These are phyloP conservation scores for Plasmodium knowlesi DNA, from an alignment of 169 alveolate genomes.

Conservation along the genomic window DNA sequence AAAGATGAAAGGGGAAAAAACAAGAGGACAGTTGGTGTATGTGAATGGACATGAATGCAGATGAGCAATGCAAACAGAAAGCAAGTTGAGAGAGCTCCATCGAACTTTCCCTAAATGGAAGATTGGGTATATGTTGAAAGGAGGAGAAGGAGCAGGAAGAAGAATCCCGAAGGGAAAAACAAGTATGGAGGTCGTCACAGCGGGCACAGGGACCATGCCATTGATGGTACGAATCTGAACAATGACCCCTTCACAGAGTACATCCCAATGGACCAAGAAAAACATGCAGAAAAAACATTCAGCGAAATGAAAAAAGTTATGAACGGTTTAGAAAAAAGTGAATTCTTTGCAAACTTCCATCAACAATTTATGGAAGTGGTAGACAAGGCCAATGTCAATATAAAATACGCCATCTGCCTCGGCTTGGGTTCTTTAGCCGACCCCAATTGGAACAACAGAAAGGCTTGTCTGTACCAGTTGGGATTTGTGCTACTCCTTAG, in stretches of 20 bases:
- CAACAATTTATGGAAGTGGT: constrained; percentile 5
- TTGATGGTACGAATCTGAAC: no score
- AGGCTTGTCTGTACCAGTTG: constrained; percentile 42
- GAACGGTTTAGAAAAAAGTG: constrained; percentile 18
- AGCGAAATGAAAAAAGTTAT: constrained; percentile 32
- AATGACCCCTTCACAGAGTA: background rate
- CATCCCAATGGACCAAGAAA: background rate
- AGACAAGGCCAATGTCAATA: background rate
- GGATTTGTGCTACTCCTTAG: constrained; percentile 9
- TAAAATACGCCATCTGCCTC: constrained; percentile 21
- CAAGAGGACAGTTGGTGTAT: background rate
- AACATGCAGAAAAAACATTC: background rate
- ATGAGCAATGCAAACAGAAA: background rate
- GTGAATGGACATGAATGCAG: background rate
- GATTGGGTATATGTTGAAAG: constrained; percentile 25
- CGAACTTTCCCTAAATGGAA: constrained; percentile 35
- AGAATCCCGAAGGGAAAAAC: background rate
- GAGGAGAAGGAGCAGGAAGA: background rate
- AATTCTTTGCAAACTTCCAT: constrained; percentile 23
- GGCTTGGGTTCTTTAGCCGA: constrained; percentile 56
- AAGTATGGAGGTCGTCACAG: background rate
- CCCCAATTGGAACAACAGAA: constrained; percentile 17
- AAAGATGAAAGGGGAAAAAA: background rate
- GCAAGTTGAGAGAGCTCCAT: background rate
- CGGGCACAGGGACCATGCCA: background rate